A percentile compares a stretch with the other conserved stretches of the same genome.
These are phyloP conservation scores for Peziza echinospora DNA, from an alignment of 495 filamentous ascomycete species.

Conservation along the genomic window DNA sequence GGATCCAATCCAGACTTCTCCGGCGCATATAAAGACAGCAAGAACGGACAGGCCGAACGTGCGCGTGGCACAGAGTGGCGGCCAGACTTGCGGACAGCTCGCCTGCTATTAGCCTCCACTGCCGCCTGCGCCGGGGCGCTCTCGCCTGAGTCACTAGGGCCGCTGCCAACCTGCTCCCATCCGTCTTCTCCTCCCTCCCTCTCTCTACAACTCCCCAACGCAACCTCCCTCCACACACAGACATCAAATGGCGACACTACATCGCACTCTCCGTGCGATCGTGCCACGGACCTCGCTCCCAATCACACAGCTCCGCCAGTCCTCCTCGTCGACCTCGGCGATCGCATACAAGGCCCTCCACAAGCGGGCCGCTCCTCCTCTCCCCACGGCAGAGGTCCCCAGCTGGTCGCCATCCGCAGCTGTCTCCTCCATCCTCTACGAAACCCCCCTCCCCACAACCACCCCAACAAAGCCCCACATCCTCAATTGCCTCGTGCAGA, in stretches of 20 bases:
- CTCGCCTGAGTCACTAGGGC: too few species aligned
- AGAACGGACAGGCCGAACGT: too few species aligned
- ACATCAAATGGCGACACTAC: too few species aligned
- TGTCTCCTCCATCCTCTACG: slow-evolving; percentile 95
- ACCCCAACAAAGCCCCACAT: slow-evolving; percentile 81
- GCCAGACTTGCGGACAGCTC: too few species aligned
- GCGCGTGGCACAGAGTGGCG: too few species aligned
- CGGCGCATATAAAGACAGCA: too few species aligned
- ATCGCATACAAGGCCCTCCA: slow-evolving; percentile 96
- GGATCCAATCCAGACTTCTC: too few species aligned
- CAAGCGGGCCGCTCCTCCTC: slow-evolving; percentile 56
- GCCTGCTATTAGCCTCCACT: too few species aligned
- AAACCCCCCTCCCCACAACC: slow-evolving; percentile 67
- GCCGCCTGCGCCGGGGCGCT: too few species aligned
- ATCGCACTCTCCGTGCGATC: slow-evolving; percentile 3
- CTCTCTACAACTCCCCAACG: not conserved
- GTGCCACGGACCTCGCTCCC: slow-evolving; percentile 1
- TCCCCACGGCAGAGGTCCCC: slow-evolving; percentile 57
- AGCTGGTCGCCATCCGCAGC: slow-evolving; percentile 74
- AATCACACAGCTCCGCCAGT: slow-evolving; percentile 10
- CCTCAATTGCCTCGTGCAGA: slow-evolving; percentile 95
- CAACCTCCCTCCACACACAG: not conserved
- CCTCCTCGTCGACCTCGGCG: slow-evolving; percentile 63
- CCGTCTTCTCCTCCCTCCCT: slow-evolving; percentile 5
- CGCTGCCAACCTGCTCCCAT: too few species aligned